phyloP scores from a whole-genome alignment of 805 yeast genomes.

The Nakazawaea holstii region DNA sequence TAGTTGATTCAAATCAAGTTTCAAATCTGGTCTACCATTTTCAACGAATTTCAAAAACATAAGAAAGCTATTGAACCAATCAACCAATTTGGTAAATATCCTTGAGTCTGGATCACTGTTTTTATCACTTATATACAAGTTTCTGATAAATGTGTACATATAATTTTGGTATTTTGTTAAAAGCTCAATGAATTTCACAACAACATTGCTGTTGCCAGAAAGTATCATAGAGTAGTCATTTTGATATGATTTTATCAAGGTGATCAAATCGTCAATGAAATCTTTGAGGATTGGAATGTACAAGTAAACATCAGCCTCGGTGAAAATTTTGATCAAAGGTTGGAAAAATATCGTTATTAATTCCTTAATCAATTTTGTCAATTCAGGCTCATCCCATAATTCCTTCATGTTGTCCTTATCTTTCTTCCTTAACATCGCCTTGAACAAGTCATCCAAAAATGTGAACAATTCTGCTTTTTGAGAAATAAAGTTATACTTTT shows the following conservation, averaged over 20 bases:
- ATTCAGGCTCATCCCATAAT: constrained; percentile 80
- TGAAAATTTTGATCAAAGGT: constrained; percentile 66
- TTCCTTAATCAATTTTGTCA: constrained; percentile 70
- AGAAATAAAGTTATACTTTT: constrained; percentile 20
- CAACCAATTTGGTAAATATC: constrained; percentile 64
- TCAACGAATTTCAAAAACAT: constrained; percentile 60
- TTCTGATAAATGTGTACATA: constrained; percentile 71
- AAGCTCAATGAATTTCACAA: constrained; percentile 57
- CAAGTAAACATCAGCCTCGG: constrained; percentile 57
- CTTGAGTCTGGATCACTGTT: constrained; percentile 26
- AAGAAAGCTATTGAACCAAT: constrained; percentile 70
- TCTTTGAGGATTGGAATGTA: constrained; percentile 59
- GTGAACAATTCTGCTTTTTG: constrained; percentile 41
- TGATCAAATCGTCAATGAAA: constrained; percentile 64
- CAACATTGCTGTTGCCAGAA: constrained; percentile 48
- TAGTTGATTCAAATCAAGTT: constrained; percentile 39
- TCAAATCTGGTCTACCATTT: constrained; percentile 29
- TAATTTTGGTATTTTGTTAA: constrained; percentile 69
- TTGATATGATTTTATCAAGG: constrained; percentile 36
- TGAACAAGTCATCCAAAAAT: constrained; percentile 56
- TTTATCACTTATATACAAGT: constrained; percentile 74
- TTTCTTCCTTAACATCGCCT: constrained; percentile 55
- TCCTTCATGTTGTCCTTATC: constrained; percentile 75
- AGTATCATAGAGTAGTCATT: constrained; percentile 13
- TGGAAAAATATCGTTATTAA: constrained; percentile 68